These are phyloP conservation scores for Ustulina deusta DNA, from an alignment of 2,329 filamentous ascomycete species.

Conservation along the genomic window DNA sequence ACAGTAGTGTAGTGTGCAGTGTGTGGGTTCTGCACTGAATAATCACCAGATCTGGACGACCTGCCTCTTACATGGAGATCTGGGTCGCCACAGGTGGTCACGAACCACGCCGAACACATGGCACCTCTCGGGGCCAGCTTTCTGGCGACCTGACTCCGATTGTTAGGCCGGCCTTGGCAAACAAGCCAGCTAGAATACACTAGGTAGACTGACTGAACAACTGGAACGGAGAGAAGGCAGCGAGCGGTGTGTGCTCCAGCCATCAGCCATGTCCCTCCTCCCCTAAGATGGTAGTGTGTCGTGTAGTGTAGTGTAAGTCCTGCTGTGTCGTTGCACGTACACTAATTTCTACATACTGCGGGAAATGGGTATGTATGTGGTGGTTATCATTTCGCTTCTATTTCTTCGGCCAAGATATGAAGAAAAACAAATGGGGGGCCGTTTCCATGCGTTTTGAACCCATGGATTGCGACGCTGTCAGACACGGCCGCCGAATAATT, in stretches of 20 bases:
- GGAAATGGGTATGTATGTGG: not conserved
- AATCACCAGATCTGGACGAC: slow-evolving; percentile 14
- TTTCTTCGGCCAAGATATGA: slow-evolving; percentile 13
- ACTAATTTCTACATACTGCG: not conserved
- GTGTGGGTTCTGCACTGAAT: slow-evolving; percentile 1
- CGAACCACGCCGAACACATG: slow-evolving; percentile 44
- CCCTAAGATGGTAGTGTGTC: not conserved
- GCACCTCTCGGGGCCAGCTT: slow-evolving; percentile 44
- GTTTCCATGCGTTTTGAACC: slow-evolving; percentile 21
- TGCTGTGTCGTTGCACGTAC: not conserved
- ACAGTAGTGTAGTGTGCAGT: slow-evolving; percentile 11
- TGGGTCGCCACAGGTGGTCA: slow-evolving; percentile 35
- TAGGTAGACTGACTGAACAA: not conserved
- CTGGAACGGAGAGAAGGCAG: slow-evolving; percentile 1
- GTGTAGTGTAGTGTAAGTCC: not conserved
- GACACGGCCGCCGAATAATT: slow-evolving; percentile 24
- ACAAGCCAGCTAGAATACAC: not conserved
- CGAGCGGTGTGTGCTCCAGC: slow-evolving; percentile 9
- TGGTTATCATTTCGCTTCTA: slow-evolving; percentile 19
- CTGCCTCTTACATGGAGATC: slow-evolving; percentile 33
- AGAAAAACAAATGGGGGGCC: slow-evolving; percentile 27
- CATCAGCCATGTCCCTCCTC: not conserved
- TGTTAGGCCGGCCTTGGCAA: slow-evolving; percentile 19
- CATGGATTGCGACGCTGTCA: slow-evolving; percentile 27
- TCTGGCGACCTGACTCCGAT: slow-evolving; percentile 21